Evolutionary conservation across 176 grass and related monocot genomes (phyloP), one percentile per base, ranked within the genome.

Genomic region (Oryza nivara): DNA sequence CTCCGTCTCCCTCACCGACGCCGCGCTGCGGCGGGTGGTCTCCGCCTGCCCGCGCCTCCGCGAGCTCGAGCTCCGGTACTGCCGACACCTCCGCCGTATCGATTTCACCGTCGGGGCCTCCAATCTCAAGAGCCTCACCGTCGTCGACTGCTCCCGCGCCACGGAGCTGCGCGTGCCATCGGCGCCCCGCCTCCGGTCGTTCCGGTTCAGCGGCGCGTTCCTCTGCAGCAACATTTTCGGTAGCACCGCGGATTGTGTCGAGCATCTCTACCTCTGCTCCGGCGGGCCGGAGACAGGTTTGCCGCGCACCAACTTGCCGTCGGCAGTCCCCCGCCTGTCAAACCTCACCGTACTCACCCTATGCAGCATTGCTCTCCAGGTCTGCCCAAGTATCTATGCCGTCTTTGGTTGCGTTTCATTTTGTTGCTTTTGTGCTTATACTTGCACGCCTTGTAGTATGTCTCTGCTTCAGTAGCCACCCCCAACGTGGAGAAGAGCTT

Each of bases 301-400:
- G 76, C 92, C 92, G 1, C 34, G 65, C 48, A 94, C 83, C 38
- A 94, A 92, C 61, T 51, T 90, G 84, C 86, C 88, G 19, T 51
- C 28, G 10, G 75, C 32, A 3, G 63, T 92, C 65, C 76, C 64
- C 23, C 58, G 25, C 65, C 87, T 95, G 3, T 87, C 87, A 1
- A 91, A 93, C 82, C 87, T 97, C 58, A 93, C 83, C 5, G 85
- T 86, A 7, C 87, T 95, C 54, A 97, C 92, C 9, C 85, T 97
- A 44, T 97, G 92, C 86, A 95, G 91, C 87, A 92, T 94, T 82
- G 87, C 90, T 7, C 95, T 97, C 74, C 95, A 97, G 90, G 95
- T 95, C 54, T 75, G 82, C 34, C 54, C 23, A 3, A 4, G 65
- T 56, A 70, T 70, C 20, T 28, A 40, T 54, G 22, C 45, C 83